Conservation (phyloP, 148 eudicot genomes). For the Rhododendron griersonianum region DNA sequence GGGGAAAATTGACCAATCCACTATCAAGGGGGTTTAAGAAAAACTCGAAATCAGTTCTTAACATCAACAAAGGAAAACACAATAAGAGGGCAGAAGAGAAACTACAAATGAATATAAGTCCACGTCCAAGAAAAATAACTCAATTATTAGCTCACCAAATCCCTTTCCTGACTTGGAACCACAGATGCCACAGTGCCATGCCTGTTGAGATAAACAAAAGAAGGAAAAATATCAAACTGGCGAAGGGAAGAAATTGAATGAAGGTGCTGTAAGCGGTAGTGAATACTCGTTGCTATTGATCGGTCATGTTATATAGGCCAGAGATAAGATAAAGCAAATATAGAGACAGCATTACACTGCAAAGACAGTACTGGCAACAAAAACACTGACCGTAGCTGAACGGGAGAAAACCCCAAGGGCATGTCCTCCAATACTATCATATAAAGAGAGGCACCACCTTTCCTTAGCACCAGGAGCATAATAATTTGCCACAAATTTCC, state of each 20-base stretch:
- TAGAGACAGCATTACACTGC: neutral
- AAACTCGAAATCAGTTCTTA: neutral
- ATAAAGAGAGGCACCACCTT: constrained; percentile 45
- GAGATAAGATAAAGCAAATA: neutral
- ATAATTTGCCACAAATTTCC: constrained; percentile 35
- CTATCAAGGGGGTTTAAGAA: neutral
- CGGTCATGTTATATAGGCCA: neutral
- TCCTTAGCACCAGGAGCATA: constrained; percentile 34
- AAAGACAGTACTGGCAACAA: neutral
- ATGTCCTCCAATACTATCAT: constrained; percentile 19
- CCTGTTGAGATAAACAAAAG: constrained; percentile 20
- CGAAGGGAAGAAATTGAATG: neutral
- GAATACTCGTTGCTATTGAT: neutral
- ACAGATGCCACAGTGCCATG: constrained; percentile 43
- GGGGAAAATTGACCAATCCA: neutral
- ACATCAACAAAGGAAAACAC: neutral
- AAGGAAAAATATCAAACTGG: neutral
- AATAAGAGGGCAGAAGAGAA: neutral
- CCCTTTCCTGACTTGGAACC: constrained; percentile 38
- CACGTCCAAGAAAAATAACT: neutral
- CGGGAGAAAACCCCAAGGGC: constrained; percentile 30
- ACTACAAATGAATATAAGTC: neutral
- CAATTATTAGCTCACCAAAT: constrained; percentile 39
- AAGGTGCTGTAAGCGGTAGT: neutral
- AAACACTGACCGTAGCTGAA: constrained; percentile 29